phyloP scores from a whole-genome alignment of 306 rosid genomes.

The Cicer chorassanicum region DNA sequence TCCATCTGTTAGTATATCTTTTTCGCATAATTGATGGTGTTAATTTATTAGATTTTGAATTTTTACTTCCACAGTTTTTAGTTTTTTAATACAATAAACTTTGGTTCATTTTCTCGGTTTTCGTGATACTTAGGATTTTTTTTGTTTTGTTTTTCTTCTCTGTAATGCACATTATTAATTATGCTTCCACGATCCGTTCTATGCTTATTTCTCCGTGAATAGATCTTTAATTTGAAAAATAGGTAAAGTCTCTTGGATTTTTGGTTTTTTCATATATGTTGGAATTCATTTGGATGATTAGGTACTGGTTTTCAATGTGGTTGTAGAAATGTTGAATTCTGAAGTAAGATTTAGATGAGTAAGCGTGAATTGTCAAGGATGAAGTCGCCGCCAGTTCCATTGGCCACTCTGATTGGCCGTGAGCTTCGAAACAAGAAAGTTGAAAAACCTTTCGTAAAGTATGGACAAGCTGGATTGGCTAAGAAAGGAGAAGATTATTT shows the following conservation, averaged over 20 bases:
- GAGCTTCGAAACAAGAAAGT: constrained; percentile 81
- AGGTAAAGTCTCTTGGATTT: too few relatives aligned
- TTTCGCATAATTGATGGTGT: constrained; percentile 3
- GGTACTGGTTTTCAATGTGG: constrained; percentile 7
- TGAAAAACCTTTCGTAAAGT: constrained; percentile 83
- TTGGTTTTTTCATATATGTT: constrained; percentile 1
- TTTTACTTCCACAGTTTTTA: constrained; percentile 2
- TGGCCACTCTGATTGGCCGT: constrained; percentile 92
- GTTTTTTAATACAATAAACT: background rate
- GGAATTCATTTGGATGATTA: constrained; percentile 37
- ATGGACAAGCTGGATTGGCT: constrained; percentile 98
- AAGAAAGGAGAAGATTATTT: constrained; percentile 98
- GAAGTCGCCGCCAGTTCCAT: constrained; percentile 73
- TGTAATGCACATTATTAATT: constrained; percentile 30
- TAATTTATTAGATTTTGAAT: background rate
- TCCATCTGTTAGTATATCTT: constrained; percentile 53
- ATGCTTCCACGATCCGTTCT: constrained; percentile 31
- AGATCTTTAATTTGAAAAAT: constrained; percentile 31
- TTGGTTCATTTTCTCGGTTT: background rate
- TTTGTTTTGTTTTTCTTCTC: background rate
- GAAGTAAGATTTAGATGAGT: constrained; percentile 78
- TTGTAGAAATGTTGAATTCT: constrained; percentile 51
- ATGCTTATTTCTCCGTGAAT: constrained; percentile 14
- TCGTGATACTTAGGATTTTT: constrained; percentile 7
- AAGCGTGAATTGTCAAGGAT: constrained; percentile 64